Conservation (phyloP, 495 filamentous ascomycete species). For the Corynascus novoguineensis region DNA sequence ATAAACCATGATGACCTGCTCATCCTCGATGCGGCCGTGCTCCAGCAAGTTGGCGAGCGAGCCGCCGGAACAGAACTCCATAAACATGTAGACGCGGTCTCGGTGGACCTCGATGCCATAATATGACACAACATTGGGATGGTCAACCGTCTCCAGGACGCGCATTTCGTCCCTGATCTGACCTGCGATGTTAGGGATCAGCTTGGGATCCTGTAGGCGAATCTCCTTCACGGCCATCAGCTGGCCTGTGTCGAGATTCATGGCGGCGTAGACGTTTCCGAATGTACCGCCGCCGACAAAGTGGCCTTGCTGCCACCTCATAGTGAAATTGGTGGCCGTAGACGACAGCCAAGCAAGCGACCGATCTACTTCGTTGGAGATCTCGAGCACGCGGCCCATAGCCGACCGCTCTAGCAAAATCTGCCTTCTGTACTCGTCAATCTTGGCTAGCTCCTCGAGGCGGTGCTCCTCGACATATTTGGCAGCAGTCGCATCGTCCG, state of each 20-base stretch:
- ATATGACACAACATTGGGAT: slow-evolving; percentile 96
- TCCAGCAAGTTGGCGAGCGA: slow-evolving; percentile 87
- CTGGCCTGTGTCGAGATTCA: slow-evolving; percentile 92
- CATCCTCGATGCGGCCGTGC: slow-evolving; percentile 94
- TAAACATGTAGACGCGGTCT: slow-evolving; percentile 98
- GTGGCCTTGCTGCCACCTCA: slow-evolving; percentile 96
- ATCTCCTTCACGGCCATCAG: slow-evolving; percentile 99
- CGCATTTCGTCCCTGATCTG: slow-evolving; percentile 97
- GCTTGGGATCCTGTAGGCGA: slow-evolving; percentile 88
- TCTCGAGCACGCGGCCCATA: slow-evolving; percentile 83
- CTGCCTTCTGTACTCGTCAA: slow-evolving; percentile 73
- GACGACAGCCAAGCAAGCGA: slow-evolving; percentile 90
- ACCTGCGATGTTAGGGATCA: slow-evolving; percentile 85
- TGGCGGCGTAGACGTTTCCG: slow-evolving; percentile 92
- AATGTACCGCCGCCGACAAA: slow-evolving; percentile 97
- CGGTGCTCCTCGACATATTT: slow-evolving; percentile 68
- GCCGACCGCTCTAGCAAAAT: slow-evolving; percentile 84
- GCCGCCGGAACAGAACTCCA: slow-evolving; percentile 97
- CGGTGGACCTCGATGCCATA: slow-evolving; percentile 97
- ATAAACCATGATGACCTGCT: slow-evolving; percentile 97
- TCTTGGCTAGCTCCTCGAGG: slow-evolving; percentile 58
- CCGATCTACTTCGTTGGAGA: slow-evolving; percentile 89
- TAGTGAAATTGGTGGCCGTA: slow-evolving; percentile 85
- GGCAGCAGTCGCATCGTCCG: slow-evolving; percentile 80
- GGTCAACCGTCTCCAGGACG: slow-evolving; percentile 88